Percentiles rank a stretch among this genome's conserved stretches.
phyloP scores from a whole-genome alignment of 371 early-diverging fungal species.

The Apophysomyces trapeziformis region DNA sequence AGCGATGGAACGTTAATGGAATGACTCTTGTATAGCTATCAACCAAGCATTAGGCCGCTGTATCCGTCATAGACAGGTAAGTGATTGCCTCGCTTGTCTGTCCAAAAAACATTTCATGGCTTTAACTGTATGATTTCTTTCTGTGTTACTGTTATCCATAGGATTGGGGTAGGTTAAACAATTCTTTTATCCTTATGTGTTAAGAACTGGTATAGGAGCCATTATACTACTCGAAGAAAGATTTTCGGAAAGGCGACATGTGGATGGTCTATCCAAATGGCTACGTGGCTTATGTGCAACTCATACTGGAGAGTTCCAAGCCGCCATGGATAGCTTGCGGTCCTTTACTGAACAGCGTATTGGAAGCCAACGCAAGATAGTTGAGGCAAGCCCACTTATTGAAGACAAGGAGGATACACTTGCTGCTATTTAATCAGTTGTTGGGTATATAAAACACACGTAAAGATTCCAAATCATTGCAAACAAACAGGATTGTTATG shows the following conservation, averaged over 20 bases:
- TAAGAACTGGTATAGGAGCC: constrained; percentile 49
- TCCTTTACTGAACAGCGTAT: not conserved
- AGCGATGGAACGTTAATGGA: too few species aligned
- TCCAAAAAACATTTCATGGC: not conserved
- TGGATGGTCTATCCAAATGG: constrained; percentile 75
- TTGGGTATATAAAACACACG: too few species aligned
- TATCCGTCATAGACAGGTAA: constrained; percentile 86
- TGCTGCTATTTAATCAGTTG: too few species aligned
- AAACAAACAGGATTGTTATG: too few species aligned
- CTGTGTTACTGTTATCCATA: not conserved
- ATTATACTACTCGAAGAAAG: constrained; percentile 70
- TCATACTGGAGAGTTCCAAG: constrained; percentile 10
- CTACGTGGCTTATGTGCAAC: constrained; percentile 45
- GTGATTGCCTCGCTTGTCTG: constrained; percentile 25
- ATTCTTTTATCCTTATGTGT: not conserved
- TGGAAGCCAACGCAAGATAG: not conserved
- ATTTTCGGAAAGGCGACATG: constrained; percentile 39
- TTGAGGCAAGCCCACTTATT: too few species aligned
- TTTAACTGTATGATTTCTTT: not conserved
- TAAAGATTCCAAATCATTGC: too few species aligned
- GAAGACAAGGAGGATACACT: too few species aligned
- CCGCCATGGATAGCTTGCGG: not conserved
- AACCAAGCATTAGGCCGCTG: constrained; percentile 97
- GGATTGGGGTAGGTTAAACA: constrained; percentile 42
- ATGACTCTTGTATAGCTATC: constrained; percentile 59